Evolutionary conservation across 2,329 filamentous ascomycete genomes (phyloP), one percentile per base, ranked within the genome.

Genomic region (Botrytis byssoidea): DNA sequence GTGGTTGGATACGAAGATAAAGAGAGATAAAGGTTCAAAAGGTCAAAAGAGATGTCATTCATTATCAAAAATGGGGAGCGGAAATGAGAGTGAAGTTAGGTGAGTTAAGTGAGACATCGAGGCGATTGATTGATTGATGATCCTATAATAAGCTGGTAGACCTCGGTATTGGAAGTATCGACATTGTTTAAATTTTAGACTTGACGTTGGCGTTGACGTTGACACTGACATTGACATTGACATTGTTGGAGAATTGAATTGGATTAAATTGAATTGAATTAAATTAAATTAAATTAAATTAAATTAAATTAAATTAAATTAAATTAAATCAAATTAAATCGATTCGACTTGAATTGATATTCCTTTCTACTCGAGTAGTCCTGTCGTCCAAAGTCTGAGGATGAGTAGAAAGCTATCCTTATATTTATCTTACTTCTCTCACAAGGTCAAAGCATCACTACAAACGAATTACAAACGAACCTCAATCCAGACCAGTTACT

Each of bases 1-100:
- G 22, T 63, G 68, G 40, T 22, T n/a, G 48, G 68, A 70, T 70
- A 70, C 68, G 57, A 61, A 70, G 40, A 57, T 29, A 40, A 18
- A 35, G 63, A 46, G 29, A 46, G n/a, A 46, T 32, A 3, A 32
- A 16, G 2, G 4, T 18, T 4, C 14, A 12, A 5, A 35, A 18
- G n/a, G 16, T 57, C 44, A 7, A 69, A 20, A 40, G 48, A 69
- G 48, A 69, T 29, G 66, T 16, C 35, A 59, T 20, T 37, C 59
- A 22, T 61, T 61, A 69, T 64, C 61, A 64, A 64, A 44, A n/a
- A 64, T 64, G 61, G 61, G 61, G n/a, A 64, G 29, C 2, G n/a
- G 25, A 20, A 20, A 40, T 42, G 59, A 44, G 37, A 18, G 40
- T 16, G 40, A 18, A n/a, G 37, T 22, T 18, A 42, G 5, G 40